Evolutionary conservation across 2,329 filamentous ascomycete genomes (phyloP).

Genomic region (Microdochium trichocladiopsis): DNA sequence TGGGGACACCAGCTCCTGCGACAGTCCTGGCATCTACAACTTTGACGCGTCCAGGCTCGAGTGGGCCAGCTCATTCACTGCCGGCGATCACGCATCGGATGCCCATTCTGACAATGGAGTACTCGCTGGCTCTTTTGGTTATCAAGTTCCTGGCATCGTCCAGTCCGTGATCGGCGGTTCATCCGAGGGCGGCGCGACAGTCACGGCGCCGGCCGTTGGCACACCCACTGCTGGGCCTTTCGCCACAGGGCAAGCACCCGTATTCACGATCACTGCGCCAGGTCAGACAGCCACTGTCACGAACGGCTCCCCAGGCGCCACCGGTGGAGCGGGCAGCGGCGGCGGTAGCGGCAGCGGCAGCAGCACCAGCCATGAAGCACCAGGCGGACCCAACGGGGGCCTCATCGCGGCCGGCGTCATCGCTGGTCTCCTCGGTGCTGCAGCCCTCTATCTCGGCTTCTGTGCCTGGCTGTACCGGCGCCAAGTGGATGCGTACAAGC

Average conservation of each 20-base stretch:
- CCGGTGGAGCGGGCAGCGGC: constrained; percentile 22
- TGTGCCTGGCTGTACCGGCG: constrained; percentile 68
- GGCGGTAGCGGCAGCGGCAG: not conserved
- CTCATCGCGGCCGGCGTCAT: constrained; percentile 46
- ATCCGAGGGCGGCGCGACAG: constrained; percentile 55
- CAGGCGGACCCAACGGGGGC: constrained; percentile 22
- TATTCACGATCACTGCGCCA: constrained; percentile 56
- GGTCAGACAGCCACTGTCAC: constrained; percentile 39
- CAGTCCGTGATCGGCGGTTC: constrained; percentile 56
- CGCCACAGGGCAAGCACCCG: constrained; percentile 60
- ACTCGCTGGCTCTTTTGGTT: constrained; percentile 53
- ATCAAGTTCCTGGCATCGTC: constrained; percentile 56
- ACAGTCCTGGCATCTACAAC: constrained; percentile 63
- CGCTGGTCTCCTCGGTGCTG: constrained; percentile 56
- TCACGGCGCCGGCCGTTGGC: constrained; percentile 55
- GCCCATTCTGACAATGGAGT: constrained; percentile 42
- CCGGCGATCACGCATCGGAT: constrained; percentile 41
- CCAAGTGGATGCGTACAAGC: constrained; percentile 62
- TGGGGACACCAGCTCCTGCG: constrained; percentile 52
- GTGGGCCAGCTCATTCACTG: constrained; percentile 57
- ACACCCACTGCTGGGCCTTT: constrained; percentile 61
- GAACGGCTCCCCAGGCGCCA: constrained; percentile 26
- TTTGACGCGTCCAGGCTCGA: constrained; percentile 61
- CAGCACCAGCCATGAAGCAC: not conserved
- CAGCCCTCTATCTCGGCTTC: constrained; percentile 61